Base-by-base conservation (phyloP, 768 basidiomycete genomes). In the Hemileccinum rubropunctum region DNA sequence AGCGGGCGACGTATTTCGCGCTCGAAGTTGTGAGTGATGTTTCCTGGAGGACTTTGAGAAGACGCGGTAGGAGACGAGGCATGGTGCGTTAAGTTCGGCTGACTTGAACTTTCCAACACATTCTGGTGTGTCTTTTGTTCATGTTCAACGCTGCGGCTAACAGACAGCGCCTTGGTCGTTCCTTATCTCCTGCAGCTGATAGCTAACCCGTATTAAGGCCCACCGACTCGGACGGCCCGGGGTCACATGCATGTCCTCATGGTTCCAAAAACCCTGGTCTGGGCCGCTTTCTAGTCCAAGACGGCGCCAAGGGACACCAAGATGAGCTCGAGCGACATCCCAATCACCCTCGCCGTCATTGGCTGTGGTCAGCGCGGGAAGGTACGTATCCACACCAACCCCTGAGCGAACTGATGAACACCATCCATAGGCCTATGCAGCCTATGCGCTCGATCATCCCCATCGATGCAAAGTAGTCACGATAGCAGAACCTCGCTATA, bases 331-430 rank as follows among this genome's bases (percentile, higher is more conserved):
- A 45, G 23, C 32, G 40, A 10, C 7, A 36, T 38, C 17, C 80
- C 83, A 11, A 71, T 92, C 39, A 92, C 88, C 0, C 58, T 94
- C 32, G 90, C 82, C 13, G 71, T 94, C 52, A 67, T 95, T 28
- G 92, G 92, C 17, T 91, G 89, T 58, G 92, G 92, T 6, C 83
- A 88, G 63, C 82, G 92, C 48, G 92, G 91, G 45, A 77, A 75
- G 72, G 91, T 90, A 53, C 32, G 69, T 23, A n/a, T 35, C 23
- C 8, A 44, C 43, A 1, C 17, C 21, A 5, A 17, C 35, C 45
- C 33, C 13, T 23, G 37, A 33, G 7, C 28, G 8, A 30, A 21
- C 45, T 43, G 36, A 46, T 50, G 14, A n/a, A 6, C 13, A 33
- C 6, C 20, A 13, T 43, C 13, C 40, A 8, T 53, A 91, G 85